A percentile compares a stretch with the other conserved stretches of the same genome.
These are phyloP conservation scores for Pyrenopolyporus hunteri DNA, from an alignment of 495 filamentous ascomycete genomes.

Conservation along the genomic window DNA sequence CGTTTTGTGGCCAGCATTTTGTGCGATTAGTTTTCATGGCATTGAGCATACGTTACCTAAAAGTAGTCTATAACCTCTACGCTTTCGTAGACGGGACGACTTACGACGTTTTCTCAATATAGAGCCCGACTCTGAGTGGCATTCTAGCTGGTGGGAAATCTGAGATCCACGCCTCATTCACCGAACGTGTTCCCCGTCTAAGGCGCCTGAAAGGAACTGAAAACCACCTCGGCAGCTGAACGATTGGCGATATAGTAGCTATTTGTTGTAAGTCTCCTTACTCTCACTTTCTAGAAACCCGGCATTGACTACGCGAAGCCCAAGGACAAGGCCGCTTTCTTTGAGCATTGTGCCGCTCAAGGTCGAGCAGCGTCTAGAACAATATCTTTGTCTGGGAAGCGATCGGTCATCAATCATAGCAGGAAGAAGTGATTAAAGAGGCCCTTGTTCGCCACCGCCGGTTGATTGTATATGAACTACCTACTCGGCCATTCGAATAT, in stretches of 20 bases:
- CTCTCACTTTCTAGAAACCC: slow-evolving; percentile 16
- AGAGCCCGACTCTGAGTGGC: slow-evolving; percentile 25
- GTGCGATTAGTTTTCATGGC: slow-evolving; percentile 40
- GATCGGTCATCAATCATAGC: neutral
- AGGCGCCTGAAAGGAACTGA: neutral
- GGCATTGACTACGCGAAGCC: slow-evolving; percentile 1
- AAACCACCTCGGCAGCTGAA: neutral
- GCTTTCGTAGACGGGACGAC: slow-evolving; percentile 34
- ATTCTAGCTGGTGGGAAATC: slow-evolving; percentile 18
- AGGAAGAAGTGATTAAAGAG: slow-evolving; percentile 10
- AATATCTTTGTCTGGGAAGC: slow-evolving; percentile 25
- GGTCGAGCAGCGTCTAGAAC: slow-evolving; percentile 29
- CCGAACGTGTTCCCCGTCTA: slow-evolving; percentile 10
- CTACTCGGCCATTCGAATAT: neutral
- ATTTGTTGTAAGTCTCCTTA: slow-evolving; percentile 19
- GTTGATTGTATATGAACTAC: neutral
- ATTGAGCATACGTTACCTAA: slow-evolving; percentile 41
- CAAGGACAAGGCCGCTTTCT: slow-evolving; percentile 23
- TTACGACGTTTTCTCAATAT: slow-evolving; percentile 42
- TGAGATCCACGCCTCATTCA: neutral
- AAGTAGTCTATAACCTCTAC: slow-evolving; percentile 35
- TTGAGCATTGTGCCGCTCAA: slow-evolving; percentile 5
- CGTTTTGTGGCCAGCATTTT: slow-evolving; percentile 35
- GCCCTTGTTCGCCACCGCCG: neutral
- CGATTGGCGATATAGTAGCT: neutral